Evolutionary conservation across 2,329 filamentous ascomycete species (phyloP).

Genomic region (Diaporthe nobilis): DNA sequence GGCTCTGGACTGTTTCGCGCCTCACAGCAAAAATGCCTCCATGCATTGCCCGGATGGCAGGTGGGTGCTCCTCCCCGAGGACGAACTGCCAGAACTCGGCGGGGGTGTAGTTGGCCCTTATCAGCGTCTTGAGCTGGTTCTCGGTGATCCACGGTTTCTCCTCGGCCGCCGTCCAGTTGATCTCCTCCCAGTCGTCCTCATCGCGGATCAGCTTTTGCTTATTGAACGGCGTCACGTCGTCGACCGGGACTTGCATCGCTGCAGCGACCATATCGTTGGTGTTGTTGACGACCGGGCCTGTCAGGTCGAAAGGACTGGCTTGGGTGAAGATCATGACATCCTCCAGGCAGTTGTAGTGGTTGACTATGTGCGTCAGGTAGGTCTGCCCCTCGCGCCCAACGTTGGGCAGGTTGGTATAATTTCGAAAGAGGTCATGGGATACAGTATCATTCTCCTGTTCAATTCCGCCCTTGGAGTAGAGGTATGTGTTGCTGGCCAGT

Average conservation of each 20-base stretch:
- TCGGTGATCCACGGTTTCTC: slow-evolving; percentile 42
- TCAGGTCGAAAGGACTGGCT: slow-evolving; percentile 39
- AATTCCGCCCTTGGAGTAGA: slow-evolving; percentile 42
- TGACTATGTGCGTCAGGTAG: slow-evolving; percentile 38
- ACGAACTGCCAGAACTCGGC: slow-evolving; percentile 40
- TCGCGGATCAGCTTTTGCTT: slow-evolving; percentile 32
- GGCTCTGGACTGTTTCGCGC: slow-evolving; percentile 38
- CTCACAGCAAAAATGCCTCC: slow-evolving; percentile 41
- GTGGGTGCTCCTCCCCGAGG: slow-evolving; percentile 37
- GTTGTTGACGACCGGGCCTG: slow-evolving; percentile 33
- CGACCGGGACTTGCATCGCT: slow-evolving; percentile 20
- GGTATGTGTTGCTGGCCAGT: slow-evolving; percentile 36
- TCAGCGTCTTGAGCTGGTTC: slow-evolving; percentile 38
- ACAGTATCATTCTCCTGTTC: slow-evolving; percentile 38
- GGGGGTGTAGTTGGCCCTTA: slow-evolving; percentile 37
- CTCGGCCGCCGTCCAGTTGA: slow-evolving; percentile 40
- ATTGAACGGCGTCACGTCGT: slow-evolving; percentile 43
- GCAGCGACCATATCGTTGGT: slow-evolving; percentile 37
- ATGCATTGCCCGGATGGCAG: slow-evolving; percentile 42
- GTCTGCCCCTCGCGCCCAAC: slow-evolving; percentile 41
- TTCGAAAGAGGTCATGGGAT: slow-evolving; percentile 39
- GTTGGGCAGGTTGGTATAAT: slow-evolving; percentile 39
- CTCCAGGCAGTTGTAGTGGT: slow-evolving; percentile 39
- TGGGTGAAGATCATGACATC: slow-evolving; percentile 43
- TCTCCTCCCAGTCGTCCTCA: slow-evolving; percentile 39